Conservation (phyloP, 768 basidiomycete genomes). For the Podaxis pistillaris region DNA sequence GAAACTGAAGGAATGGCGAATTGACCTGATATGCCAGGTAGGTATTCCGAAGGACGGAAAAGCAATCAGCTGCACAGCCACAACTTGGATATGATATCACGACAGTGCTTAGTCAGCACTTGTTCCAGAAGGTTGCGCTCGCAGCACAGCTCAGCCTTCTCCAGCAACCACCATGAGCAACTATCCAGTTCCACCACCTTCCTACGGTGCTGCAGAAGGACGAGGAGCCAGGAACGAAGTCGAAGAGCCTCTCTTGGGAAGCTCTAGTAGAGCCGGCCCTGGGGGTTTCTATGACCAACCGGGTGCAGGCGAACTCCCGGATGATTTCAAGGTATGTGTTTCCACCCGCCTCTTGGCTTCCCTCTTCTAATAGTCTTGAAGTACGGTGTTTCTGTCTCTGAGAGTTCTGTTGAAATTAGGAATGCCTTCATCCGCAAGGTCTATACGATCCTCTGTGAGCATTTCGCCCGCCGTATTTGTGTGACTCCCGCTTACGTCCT, state of each 20-base stretch:
- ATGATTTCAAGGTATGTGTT: constrained; percentile 83
- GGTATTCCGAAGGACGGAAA: constrained; percentile 3
- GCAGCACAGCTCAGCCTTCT: constrained; percentile 6
- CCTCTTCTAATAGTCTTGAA: constrained; percentile 24
- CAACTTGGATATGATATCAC: neutral
- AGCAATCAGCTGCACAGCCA: constrained; percentile 1
- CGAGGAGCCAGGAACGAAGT: constrained; percentile 34
- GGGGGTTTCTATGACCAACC: constrained; percentile 76
- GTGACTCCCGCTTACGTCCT: constrained; percentile 9
- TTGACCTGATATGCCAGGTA: neutral
- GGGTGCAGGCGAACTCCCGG: constrained; percentile 70
- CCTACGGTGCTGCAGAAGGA: constrained; percentile 45
- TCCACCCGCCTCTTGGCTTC: neutral
- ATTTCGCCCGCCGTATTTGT: neutral
- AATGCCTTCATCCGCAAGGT: constrained; percentile 90
- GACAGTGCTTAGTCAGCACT: constrained; percentile 10
- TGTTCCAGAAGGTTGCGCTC: neutral
- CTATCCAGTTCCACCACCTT: constrained; percentile 62
- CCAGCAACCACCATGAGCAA: constrained; percentile 49
- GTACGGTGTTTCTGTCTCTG: constrained; percentile 82
- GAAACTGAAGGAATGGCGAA: neutral
- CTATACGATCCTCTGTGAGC: constrained; percentile 83
- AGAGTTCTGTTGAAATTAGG: constrained; percentile 75
- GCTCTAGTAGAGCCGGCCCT: constrained; percentile 39
- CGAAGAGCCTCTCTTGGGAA: constrained; percentile 57